Evolutionary conservation across 768 basidiomycete genomes (phyloP), one percentile per base, ranked within the genome.

Genomic region (Boletus speciosus): DNA sequence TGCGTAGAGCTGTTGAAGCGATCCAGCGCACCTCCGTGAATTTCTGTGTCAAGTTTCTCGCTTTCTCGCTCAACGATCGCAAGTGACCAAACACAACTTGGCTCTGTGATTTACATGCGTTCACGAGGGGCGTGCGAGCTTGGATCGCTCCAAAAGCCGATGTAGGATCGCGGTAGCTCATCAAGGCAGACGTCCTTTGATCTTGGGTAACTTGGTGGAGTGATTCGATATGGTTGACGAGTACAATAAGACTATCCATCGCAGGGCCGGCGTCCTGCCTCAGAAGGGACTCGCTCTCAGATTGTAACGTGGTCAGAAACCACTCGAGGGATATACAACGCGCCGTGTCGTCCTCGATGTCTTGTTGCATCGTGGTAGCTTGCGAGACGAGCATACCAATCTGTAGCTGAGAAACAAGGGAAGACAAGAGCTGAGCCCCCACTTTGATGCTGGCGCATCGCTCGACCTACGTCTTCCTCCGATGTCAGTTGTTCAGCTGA

Each of bases 211-310:
- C 9, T 48, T 27, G 43, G n/a, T 56, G 49, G 29, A 60, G 49
- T 25, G 53, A 40, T 12, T 60, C 53, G 34, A 60, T 49, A 10
- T 4, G 21, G 5, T 42, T 11, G 38, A 60, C 46, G 38, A 60
- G 46, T 3, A 38, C 12, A 11, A 56, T 23, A 15, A 56, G 53
- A 8, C 42, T 27, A 0, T 49, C 54, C 53, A 60, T 60, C 7
- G 53, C 59, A 25, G 50, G 47, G 1, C 32, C 10, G 7, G 47
- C 59, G 8, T 39, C 47, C 35, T 19, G 21, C 6, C 19, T 35
- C 32, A 60, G 4, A 32, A 61, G 49, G 3, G n/a, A 31, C 8
- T 56, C 58, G 11, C 44, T 52, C 36, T 49, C 47, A 0, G 31
- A 52, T 21, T 51, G 42, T 14, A 60, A 23, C 6, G 36, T 46